phyloP scores from a whole-genome alignment of 225 moss, liverwort and hornwort genomes.

The Physcomitrellopsis africana region DNA sequence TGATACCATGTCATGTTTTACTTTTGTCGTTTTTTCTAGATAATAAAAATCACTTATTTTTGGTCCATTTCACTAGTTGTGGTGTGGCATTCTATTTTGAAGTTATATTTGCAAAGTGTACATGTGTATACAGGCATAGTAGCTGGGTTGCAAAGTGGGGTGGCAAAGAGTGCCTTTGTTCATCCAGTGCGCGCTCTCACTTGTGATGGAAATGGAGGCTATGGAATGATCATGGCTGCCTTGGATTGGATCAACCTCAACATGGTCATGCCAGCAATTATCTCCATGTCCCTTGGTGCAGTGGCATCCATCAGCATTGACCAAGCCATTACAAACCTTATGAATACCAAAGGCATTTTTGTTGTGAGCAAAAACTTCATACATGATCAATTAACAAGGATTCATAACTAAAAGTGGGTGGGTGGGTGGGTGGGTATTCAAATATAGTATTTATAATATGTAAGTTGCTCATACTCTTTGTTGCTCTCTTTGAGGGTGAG shows the following conservation, averaged over 20 bases:
- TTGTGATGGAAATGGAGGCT: slow-evolving; percentile 85
- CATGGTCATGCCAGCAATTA: slow-evolving; percentile 60
- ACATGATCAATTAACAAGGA: background rate
- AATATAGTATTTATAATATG: too few species aligned
- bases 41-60: too few species aligned
- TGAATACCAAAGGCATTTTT: slow-evolving; percentile 57
- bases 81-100: too few species aligned
- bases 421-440: too few species aligned
- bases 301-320: slow-evolving; percentile 87
- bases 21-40: too few species aligned
- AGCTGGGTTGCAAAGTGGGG: slow-evolving; percentile 83
- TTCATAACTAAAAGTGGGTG: background rate
- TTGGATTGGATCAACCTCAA: slow-evolving; percentile 80
- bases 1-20: too few species aligned
- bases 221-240: slow-evolving; percentile 70
- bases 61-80: too few species aligned
- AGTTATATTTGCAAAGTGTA: too few species aligned
- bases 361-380: slow-evolving; percentile 40
- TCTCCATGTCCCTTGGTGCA: slow-evolving; percentile 88
- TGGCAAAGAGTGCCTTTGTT: slow-evolving; percentile 75
- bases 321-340: slow-evolving; percentile 75
- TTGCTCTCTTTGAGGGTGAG: too few species aligned
- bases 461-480: too few species aligned
- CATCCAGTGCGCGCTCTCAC: slow-evolving; percentile 78
- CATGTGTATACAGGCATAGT: slow-evolving; percentile 62